Percentiles rank a stretch among this genome's conserved stretches.
Evolutionary conservation across 768 basidiomycete genomes (phyloP).

Genomic region (Psilocybe azurescens): DNA sequence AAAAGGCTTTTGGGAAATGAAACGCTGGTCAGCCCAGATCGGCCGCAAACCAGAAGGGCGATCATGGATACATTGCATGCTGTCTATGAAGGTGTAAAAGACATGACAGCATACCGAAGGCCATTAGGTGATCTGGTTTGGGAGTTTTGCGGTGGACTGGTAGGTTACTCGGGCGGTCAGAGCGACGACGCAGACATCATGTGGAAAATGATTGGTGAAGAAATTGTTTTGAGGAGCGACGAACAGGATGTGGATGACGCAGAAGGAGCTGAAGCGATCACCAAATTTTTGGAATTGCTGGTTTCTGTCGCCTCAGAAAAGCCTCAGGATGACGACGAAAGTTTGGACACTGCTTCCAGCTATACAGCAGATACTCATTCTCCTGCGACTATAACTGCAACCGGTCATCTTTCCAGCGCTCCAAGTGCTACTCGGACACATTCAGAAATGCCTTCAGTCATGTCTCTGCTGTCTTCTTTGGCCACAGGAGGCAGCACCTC

Average conservation of each 20-base stretch:
- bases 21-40: constrained; percentile 42
- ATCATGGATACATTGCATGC: constrained; percentile 61
- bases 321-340: constrained; percentile 49
- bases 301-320: constrained; percentile 40
- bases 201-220: constrained; percentile 73
- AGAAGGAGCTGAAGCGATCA: constrained; percentile 27
- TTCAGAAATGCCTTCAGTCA: constrained; percentile 67
- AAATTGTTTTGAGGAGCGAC: constrained; percentile 60
- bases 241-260: constrained; percentile 38
- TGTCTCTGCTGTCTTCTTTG: constrained; percentile 69
- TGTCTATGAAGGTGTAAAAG: constrained; percentile 70
- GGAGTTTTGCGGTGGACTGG: constrained; percentile 41
- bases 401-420: constrained; percentile 37
- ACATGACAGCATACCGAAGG: constrained; percentile 69
- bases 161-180: constrained; percentile 30
- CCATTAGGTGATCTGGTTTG: constrained; percentile 59
- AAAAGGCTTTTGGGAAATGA: constrained; percentile 55
- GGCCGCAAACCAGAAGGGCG: constrained; percentile 59
- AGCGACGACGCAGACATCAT: constrained; percentile 44
- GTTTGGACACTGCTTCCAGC: constrained; percentile 42
- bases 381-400: constrained; percentile 25
- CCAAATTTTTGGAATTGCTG: constrained; percentile 45
- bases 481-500: constrained; percentile 51
- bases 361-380: constrained; percentile 45
- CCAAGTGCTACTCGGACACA: constrained; percentile 64